These are phyloP conservation scores for Nadsonia starkeyi-henricii DNA, from an alignment of 1,139 yeast genomes.

Conservation along the genomic window DNA sequence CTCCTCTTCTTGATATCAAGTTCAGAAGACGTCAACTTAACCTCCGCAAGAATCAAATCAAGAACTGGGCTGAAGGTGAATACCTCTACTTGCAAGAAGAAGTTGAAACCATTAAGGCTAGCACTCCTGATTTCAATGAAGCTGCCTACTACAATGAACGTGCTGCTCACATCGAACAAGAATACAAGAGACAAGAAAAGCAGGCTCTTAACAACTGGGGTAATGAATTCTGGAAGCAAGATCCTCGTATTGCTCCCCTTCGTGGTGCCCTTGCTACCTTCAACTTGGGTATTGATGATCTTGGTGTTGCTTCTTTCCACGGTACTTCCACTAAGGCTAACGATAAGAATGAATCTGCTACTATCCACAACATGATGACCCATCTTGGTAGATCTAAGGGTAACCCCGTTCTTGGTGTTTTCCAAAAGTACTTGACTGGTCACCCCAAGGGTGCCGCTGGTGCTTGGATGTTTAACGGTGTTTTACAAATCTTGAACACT, in stretches of 20 bases:
- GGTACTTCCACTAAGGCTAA: constrained; percentile 98
- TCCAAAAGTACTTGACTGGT: constrained; percentile 98
- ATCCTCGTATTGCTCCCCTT: constrained; percentile 90
- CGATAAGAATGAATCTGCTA: constrained; percentile 92
- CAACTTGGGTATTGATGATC: constrained; percentile 85
- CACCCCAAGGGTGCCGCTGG: constrained; percentile 99
- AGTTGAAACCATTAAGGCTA: constrained; percentile 38
- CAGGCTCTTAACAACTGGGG: constrained; percentile 94
- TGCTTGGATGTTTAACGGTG: constrained; percentile 99
- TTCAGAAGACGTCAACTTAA: constrained; percentile 90
- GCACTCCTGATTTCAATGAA: constrained; percentile 22
- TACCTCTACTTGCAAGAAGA: constrained; percentile 57
- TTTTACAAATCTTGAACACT: constrained; percentile 76
- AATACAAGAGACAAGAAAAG: constrained; percentile 70
- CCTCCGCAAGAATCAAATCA: constrained; percentile 64
- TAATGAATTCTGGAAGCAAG: constrained; percentile 81
- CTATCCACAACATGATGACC: constrained; percentile 80
- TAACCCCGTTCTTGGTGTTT: constrained; percentile 93
- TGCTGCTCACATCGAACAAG: constrained; percentile 74
- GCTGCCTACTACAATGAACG: constrained; percentile 58
- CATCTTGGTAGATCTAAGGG: constrained; percentile 96
- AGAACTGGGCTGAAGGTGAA: constrained; percentile 77
- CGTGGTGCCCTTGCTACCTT: constrained; percentile 94
- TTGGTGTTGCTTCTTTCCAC: constrained; percentile 97
- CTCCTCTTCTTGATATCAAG: constrained; percentile 74